Base-by-base conservation (phyloP, 305 asterid genomes). In the Ilex paraguariensis region DNA sequence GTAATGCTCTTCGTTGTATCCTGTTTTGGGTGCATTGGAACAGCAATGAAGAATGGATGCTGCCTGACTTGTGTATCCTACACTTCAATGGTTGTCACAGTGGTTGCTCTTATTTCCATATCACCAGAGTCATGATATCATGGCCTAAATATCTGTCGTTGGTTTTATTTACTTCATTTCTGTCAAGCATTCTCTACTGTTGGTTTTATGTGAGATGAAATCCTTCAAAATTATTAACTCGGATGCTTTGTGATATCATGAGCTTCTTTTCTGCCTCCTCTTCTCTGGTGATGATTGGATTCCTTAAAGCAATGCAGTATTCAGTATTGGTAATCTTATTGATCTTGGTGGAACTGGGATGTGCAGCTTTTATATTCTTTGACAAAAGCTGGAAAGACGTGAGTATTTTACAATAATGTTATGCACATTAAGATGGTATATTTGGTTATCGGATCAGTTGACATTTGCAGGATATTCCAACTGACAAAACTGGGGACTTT, bases 371-470 rank as follows among this genome's bases (percentile, higher is more conserved):
- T 64, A 78, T 94, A 67, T 94, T 94, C 85, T 94, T 94, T 65
- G 95, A 94, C 81, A 81, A 88, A 76, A 85, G 81, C 87, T 94
- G 99, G 99, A 79, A 66, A 77, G 84, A 88, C 84, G 99, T 88
- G 67, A 68, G 86, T 69, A 49, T 55, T 63, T 54, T 31, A 61
- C 6, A 36, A 33, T 8, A 31, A 56, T 50, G 70, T 42, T 52
- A 4, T 36, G 42, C 6, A 8, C 9, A 4, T 36, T 36, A 36
- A 36, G 42, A 36, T 36, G 42, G 42, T 36, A 36, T 36, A 36
- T 36, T 36, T 36, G 28, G 28, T 65, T 33, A 49, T 70, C 71
- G 75, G 56, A 78, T 61, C 13, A 39, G 40, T 32, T 59, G 64
- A 28, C 28, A 21, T 54, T 57, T 63, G 30, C 84, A 94, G 99